phyloP scores from a whole-genome alignment of 192 early-diverging fungal genomes.

The Gonapodya prolifera region DNA sequence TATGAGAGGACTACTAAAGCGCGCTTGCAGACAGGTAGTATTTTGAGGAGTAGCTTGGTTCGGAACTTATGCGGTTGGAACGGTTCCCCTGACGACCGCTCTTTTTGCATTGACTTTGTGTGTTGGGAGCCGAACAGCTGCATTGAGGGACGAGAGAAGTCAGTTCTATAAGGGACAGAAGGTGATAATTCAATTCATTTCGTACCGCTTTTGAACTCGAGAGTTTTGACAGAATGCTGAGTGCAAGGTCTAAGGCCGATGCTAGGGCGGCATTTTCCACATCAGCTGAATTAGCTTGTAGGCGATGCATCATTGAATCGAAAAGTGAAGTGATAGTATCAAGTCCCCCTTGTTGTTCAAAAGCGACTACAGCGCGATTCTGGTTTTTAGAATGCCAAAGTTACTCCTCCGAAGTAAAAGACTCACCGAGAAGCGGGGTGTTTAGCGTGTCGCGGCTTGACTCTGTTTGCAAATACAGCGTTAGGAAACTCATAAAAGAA shows the following conservation, averaged over 20 bases:
- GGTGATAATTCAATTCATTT: constrained; percentile 26
- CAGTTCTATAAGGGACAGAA: not conserved
- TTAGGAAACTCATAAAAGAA: not conserved
- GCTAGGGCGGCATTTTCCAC: not conserved
- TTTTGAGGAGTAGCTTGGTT: not conserved
- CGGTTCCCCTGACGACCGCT: too few species aligned
- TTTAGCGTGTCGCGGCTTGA: not conserved
- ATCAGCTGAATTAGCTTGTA: not conserved
- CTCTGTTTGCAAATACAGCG: not conserved
- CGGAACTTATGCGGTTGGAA: too few species aligned
- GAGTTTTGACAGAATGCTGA: constrained; percentile 39
- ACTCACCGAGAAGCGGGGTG: not conserved
- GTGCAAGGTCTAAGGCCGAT: constrained; percentile 50
- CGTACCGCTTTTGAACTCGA: constrained; percentile 61
- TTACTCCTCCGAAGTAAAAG: not conserved
- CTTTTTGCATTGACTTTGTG: too few species aligned
- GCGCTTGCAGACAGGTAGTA: too few species aligned
- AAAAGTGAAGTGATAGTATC: not conserved
- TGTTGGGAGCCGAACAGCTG: not conserved
- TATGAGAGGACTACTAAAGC: too few species aligned
- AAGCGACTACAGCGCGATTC: too few species aligned
- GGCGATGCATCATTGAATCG: not conserved
- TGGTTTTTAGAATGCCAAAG: not conserved
- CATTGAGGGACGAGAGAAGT: not conserved
- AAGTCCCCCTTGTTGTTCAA: not conserved